phyloP scores from a whole-genome alignment of 768 basidiomycete species.

The Leccinellum rugosiceps region DNA sequence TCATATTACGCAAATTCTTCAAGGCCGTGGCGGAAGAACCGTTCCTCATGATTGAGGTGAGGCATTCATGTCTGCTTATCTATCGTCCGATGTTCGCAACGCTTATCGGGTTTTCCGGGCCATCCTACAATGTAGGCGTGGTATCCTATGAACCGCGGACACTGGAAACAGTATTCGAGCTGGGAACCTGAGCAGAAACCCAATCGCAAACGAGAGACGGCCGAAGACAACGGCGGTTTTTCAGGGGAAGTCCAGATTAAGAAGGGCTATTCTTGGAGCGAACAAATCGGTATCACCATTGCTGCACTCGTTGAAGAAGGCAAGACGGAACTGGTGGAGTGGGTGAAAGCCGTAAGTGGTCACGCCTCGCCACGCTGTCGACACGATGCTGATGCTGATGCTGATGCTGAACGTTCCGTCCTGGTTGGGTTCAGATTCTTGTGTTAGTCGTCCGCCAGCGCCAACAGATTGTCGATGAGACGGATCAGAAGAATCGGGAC shows the following conservation, averaged over 20 bases:
- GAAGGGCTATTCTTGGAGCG: constrained; percentile 85
- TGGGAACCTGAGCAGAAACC: constrained; percentile 57
- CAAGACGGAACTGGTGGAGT: constrained; percentile 63
- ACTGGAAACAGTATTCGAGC: constrained; percentile 84
- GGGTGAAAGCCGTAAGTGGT: constrained; percentile 75
- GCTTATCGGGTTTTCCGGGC: constrained; percentile 16
- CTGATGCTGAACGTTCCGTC: constrained; percentile 6
- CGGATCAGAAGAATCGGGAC: constrained; percentile 42
- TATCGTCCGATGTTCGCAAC: constrained; percentile 10
- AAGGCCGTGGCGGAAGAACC: constrained; percentile 82
- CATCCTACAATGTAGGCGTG: constrained; percentile 52
- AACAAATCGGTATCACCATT: constrained; percentile 86
- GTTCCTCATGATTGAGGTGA: constrained; percentile 86
- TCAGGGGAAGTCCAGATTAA: constrained; percentile 76
- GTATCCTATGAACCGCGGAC: constrained; percentile 84
- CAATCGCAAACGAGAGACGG: constrained; percentile 29
- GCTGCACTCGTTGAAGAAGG: constrained; percentile 67
- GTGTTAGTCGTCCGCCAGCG: constrained; percentile 56
- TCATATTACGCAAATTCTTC: constrained; percentile 90
- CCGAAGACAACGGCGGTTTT: constrained; percentile 39
- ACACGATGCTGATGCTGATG: constrained; percentile 15
- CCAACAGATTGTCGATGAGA: constrained; percentile 57
- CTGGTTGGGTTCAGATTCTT: constrained; percentile 49
- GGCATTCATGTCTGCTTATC: constrained; percentile 32
- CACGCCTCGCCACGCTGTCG: constrained; percentile 15